A percentile compares a stretch with the other conserved stretches of the same genome.
Evolutionary conservation across 2,329 filamentous ascomycete genomes (phyloP).

Genomic region (Fusarium sp.): DNA sequence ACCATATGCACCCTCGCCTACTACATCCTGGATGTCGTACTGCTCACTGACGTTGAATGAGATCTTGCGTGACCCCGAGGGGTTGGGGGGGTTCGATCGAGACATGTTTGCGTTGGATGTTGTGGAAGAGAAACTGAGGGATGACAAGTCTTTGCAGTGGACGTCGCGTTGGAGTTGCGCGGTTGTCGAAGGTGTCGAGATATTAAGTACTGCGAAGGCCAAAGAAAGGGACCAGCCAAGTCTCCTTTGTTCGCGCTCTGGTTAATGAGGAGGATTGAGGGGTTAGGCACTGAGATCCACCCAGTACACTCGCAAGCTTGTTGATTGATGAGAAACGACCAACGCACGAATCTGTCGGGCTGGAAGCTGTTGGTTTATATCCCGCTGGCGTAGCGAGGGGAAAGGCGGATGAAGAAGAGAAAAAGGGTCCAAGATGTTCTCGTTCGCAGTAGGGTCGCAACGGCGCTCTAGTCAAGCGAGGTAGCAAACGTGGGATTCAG

Average conservation of each 20-base stretch:
- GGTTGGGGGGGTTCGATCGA: conserved; percentile 63
- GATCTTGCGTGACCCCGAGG: conserved; percentile 83
- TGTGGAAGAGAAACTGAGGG: conserved; percentile 1
- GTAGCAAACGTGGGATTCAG: conserved; percentile 35
- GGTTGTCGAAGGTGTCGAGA: conserved; percentile 21
- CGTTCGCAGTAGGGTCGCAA: conserved; percentile 17
- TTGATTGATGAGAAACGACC: conserved; percentile 13
- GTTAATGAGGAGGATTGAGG: conserved; percentile 35
- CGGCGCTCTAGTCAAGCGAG: conserved; percentile 27
- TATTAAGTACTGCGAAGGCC: conserved; percentile 22
- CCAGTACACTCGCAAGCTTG: conserved; percentile 29
- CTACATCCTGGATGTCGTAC: conserved; percentile 99
- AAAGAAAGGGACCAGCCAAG: conserved; percentile 38
- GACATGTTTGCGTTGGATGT: conserved; percentile 53
- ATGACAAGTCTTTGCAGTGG: conserved; percentile 1
- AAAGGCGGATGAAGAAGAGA: conserved; percentile 14
- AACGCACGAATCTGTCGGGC: conserved; percentile 6
- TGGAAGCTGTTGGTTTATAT: conserved; percentile 23
- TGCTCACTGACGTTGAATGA: conserved; percentile 99
- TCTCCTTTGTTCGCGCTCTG: conserved; percentile 40
- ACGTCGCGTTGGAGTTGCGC: conserved; percentile 17
- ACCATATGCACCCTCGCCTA: conserved; percentile 97
- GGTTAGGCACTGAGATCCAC: conserved; percentile 36
- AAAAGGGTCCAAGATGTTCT: conserved; percentile 24
- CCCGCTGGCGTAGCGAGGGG: conserved; percentile 6